Base-by-base conservation (phyloP, 345 rosid species). In the Arabidopsis suecica region DNA sequence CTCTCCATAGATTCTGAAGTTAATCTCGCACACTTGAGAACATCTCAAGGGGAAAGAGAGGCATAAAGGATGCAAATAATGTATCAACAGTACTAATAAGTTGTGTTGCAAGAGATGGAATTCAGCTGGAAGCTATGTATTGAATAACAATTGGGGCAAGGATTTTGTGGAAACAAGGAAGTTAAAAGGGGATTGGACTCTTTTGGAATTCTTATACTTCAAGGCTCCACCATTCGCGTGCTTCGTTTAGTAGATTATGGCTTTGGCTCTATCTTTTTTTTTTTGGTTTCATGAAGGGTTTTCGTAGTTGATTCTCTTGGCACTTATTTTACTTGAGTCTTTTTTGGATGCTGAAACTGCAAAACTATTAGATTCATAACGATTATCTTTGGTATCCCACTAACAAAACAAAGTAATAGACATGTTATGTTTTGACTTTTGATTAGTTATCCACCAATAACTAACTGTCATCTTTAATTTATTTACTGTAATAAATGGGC, bases 151-250 rank as follows among this genome's bases (percentile, higher is more conserved):
- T 9, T 67, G 61, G 71, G 8, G 5, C 8, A 47, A n/a, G 13
- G 23, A 33, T 32, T 57, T 57, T 57, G 40, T n/a, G 6, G 0
- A 0, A 5, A 33, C n/a, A n/a, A n/a, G n/a, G 40, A 32, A 33
- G 20, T 20, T 20, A 20, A 20, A 20, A 20, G 22, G 1, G 22
- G 61, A 32, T 32, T 56, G 40, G 22, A 57, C 23, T 57, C 61
- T 57, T 57, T 57, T 57, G 61, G 61, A 57, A 57, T 33, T 20
- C 61, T 57, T 8, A 33, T 33, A 41, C 61, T 57, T 32, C 13
- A 32, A 57, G 61, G 41, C 61, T 57, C 13, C 40, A 57, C 18
- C 8, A n/a, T 57, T 57, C 2, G 23, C 34, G 22, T 56, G 0
- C 22, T 56, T 32, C 45, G 10, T 41, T 41, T 14, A 41, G 11